Evolutionary conservation across 805 yeast genomes (phyloP), one percentile per base, ranked within the genome.

Genomic region (Kregervanrija fluxuum): DNA sequence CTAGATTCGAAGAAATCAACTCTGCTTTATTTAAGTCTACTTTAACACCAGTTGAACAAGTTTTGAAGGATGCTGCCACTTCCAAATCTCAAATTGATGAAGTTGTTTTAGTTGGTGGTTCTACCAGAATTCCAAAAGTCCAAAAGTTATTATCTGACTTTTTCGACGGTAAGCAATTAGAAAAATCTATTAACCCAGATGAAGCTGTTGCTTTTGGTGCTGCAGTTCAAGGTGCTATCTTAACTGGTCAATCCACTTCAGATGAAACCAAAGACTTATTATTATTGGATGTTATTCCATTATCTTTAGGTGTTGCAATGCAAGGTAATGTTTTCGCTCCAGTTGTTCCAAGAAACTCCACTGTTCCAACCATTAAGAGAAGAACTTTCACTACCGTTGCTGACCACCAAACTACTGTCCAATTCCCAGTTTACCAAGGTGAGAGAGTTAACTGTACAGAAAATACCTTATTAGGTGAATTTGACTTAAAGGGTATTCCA

Each of bases 191-290:
- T 73, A 89, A 89, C 89, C 97, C 97, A 58, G 97, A 89, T 77
- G 97, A 89, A 79, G 97, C 97, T 67, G 97, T 89, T 70, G 97
- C 96, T 65, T 88, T 88, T 79, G 97, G 97, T 83, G 98, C 98
- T 65, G 97, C 98, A 65, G 97, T 90, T 63, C 97, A 90, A 79
- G 98, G 96, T 77, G 97, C 97, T 68, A 87, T 91, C 75, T 80
- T 90, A 73, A 85, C 96, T 59, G 96, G 96, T 76, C 80, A 77
- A 56, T 89, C 87, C 52, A 82, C 88, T 54, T 80, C 85, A 57
- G 93, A 84, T 53, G 95, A 88, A 71, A 89, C 96, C 70, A 88
- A 90, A 75, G 96, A 88, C 75, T 80, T 90, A 69, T 82, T 91
- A 62, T 81, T 90, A 68, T 82, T 90, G 73, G 98, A 90, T 77